Evolutionary conservation across 352 stramenopile species (phyloP).

Genomic region (Globisporangium uncinulatum): DNA sequence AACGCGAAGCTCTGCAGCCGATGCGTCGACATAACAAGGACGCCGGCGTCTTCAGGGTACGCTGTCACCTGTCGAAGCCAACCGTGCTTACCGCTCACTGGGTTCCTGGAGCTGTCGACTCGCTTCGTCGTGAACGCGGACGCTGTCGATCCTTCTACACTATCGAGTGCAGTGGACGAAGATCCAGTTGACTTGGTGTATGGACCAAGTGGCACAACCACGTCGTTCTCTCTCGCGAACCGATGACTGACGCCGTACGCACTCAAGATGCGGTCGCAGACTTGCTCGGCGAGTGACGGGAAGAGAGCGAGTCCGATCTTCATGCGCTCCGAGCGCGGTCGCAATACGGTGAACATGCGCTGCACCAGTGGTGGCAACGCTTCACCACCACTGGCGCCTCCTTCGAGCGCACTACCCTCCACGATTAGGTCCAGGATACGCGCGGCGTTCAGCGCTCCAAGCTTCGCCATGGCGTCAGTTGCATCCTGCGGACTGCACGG

Average conservation of each 20-base stretch:
- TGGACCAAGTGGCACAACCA: neutral
- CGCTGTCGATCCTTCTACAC: neutral
- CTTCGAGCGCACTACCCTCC: neutral
- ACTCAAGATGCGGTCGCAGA: constrained; percentile 29
- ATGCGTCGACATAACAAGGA: constrained; percentile 17
- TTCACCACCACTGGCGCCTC: too few relatives aligned
- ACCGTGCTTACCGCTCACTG: constrained; percentile 1
- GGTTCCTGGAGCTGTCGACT: neutral
- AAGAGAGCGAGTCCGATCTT: constrained; percentile 20
- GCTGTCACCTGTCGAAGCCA: constrained; percentile 18
- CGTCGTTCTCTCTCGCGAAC: constrained; percentile 9
- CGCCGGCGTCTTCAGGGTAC: constrained; percentile 18
- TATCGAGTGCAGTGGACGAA: neutral
- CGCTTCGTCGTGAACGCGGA: neutral
- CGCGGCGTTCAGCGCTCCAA: neutral
- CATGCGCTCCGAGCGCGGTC: constrained; percentile 17
- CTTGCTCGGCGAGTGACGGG: constrained; percentile 13
- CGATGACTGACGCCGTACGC: constrained; percentile 16
- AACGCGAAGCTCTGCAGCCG: constrained; percentile 32
- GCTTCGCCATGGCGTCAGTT: neutral
- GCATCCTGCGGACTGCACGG: neutral
- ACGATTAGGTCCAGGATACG: neutral
- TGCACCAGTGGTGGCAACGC: neutral
- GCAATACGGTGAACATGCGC: neutral
- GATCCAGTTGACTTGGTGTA: neutral